Evolutionary conservation across 495 filamentous ascomycete species (phyloP).

Genomic region (Margaritispora aquatica): DNA sequence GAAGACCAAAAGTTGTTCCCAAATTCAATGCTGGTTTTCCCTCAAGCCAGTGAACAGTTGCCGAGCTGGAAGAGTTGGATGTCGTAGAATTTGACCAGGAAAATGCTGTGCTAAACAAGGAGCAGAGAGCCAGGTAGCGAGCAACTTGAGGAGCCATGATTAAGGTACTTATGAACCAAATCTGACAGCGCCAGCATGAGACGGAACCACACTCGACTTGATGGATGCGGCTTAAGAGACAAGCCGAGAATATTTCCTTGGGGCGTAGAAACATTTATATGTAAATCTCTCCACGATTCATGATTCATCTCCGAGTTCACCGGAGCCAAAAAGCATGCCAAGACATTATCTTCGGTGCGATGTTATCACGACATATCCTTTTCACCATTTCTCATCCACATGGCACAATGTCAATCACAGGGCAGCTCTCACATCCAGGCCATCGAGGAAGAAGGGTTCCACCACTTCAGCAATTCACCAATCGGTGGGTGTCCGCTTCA

Average conservation of each 20-base stretch:
- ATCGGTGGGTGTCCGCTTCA: too few species aligned
- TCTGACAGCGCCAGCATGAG: not conserved
- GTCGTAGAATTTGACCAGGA: not conserved
- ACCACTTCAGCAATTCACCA: too few species aligned
- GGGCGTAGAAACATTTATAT: too few species aligned
- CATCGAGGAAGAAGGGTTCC: not conserved
- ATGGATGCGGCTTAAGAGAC: too few species aligned
- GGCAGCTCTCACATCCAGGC: too few species aligned
- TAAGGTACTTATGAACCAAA: not conserved
- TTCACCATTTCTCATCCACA: not conserved
- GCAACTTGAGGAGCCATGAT: not conserved
- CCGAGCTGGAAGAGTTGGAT: not conserved
- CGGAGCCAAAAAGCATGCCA: not conserved
- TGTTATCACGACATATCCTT: not conserved
- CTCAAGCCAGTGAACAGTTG: not conserved
- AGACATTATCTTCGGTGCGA: not conserved
- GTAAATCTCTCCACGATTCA: too few species aligned
- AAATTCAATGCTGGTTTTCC: not conserved
- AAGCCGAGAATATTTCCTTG: too few species aligned
- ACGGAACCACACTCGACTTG: not conserved
- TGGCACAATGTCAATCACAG: not conserved
- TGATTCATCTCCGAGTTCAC: too few species aligned
- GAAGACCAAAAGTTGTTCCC: conserved; percentile 2
- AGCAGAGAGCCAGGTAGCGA: not conserved
- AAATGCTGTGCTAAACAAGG: not conserved